Percentiles rank a stretch among this genome's conserved stretches.
phyloP scores from a whole-genome alignment of 1,284 basidiomycete species.

The Exsudoporus floridanus region DNA sequence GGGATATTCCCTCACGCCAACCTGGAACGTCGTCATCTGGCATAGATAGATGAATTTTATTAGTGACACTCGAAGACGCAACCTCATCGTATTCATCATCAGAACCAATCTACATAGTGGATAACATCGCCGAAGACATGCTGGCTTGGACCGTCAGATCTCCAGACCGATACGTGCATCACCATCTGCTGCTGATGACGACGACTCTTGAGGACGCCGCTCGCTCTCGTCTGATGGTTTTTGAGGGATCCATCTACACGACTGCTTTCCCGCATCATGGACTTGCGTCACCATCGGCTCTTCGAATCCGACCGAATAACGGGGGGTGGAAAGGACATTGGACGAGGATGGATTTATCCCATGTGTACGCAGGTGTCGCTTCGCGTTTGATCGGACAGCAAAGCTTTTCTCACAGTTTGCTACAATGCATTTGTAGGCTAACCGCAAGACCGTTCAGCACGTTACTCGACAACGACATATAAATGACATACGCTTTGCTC shows the following conservation, averaged over 20 bases:
- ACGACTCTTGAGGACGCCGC: slow-evolving; percentile 17
- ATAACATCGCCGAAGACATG: slow-evolving; percentile 31
- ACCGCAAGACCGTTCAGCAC: slow-evolving; percentile 10
- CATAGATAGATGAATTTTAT: too few relatives aligned
- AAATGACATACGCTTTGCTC: slow-evolving; percentile 53
- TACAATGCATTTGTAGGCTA: slow-evolving; percentile 53
- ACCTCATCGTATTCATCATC: slow-evolving; percentile 29
- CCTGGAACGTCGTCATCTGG: too few relatives aligned
- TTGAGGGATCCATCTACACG: slow-evolving; percentile 45
- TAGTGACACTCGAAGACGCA: slow-evolving; percentile 5
- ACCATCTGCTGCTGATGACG: slow-evolving; percentile 21
- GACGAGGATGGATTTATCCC: slow-evolving; percentile 39
- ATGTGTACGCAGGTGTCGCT: slow-evolving; percentile 57
- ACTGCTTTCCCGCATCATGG: slow-evolving; percentile 41
- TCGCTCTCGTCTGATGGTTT: slow-evolving; percentile 30
- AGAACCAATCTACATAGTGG: slow-evolving; percentile 24
- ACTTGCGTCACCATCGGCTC: slow-evolving; percentile 45
- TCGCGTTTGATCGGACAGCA: slow-evolving; percentile 62
- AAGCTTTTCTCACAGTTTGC: slow-evolving; percentile 52
- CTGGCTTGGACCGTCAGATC: slow-evolving; percentile 25
- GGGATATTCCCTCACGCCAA: too few relatives aligned
- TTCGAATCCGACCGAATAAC: slow-evolving; percentile 46
- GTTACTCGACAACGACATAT: slow-evolving; percentile 2
- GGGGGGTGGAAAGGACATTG: slow-evolving; percentile 26
- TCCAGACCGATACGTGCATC: slow-evolving; percentile 10